Conservation (phyloP, 768 basidiomycete species). For the Suillus subalutaceus region DNA sequence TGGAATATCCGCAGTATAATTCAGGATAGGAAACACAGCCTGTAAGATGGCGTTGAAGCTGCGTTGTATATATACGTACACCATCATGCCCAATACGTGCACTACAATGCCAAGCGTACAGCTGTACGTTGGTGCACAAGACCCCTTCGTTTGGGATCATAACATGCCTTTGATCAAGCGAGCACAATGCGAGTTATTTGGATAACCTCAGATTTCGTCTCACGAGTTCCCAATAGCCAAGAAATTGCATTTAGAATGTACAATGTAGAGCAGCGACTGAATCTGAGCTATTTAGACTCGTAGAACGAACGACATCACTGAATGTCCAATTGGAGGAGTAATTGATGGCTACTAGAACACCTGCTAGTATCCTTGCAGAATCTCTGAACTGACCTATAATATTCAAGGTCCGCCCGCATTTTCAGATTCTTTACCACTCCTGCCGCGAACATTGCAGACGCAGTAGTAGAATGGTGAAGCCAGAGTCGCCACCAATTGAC, state of each 20-base stretch:
- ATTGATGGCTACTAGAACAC: neutral
- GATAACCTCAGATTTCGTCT: neutral
- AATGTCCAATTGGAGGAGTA: neutral
- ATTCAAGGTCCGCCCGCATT: neutral
- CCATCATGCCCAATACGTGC: too few relatives aligned
- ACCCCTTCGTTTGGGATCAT: too few relatives aligned
- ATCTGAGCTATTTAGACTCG: neutral
- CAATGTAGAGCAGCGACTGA: neutral
- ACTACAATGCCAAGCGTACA: too few relatives aligned
- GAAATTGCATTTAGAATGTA: neutral
- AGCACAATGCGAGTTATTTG: too few relatives aligned
- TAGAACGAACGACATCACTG: neutral
- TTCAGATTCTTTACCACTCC: neutral
- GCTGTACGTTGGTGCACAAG: too few relatives aligned
- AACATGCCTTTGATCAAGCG: too few relatives aligned
- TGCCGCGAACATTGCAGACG: rapidly evolving
- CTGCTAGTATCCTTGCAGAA: neutral
- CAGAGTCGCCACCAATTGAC: neutral
- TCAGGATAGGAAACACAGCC: too few relatives aligned
- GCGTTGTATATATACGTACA: too few relatives aligned
- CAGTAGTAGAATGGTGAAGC: neutral
- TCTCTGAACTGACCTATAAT: neutral
- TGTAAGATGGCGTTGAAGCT: too few relatives aligned
- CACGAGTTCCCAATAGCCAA: neutral
- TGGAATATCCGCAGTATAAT: too few relatives aligned